Evolutionary conservation across 2,329 filamentous ascomycete species (phyloP).

Genomic region (Aureobasidium subglaciale): DNA sequence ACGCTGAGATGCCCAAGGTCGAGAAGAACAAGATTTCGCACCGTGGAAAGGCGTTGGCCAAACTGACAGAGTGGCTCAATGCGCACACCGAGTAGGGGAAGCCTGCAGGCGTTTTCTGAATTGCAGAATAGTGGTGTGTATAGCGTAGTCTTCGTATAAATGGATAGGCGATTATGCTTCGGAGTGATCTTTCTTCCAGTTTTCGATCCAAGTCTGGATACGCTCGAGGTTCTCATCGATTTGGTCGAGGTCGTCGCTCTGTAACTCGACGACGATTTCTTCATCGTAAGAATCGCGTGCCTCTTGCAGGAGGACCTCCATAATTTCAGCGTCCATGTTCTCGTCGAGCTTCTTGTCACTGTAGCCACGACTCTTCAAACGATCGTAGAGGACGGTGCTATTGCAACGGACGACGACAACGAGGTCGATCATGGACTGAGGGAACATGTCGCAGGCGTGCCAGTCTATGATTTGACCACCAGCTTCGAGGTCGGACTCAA

Average conservation of each 20-base stretch:
- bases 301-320: constrained; percentile 88
- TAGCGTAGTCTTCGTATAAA: not conserved
- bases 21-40: constrained; percentile 93
- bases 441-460: constrained; percentile 96
- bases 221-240: constrained; percentile 84
- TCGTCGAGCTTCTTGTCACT: constrained; percentile 83
- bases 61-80: constrained; percentile 69
- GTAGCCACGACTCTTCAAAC: constrained; percentile 71
- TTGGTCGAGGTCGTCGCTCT: constrained; percentile 73
- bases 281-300: constrained; percentile 79
- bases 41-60: constrained; percentile 76
- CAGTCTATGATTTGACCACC: constrained; percentile 93
- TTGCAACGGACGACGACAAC: constrained; percentile 85
- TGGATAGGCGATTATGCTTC: constrained; percentile 7
- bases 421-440: constrained; percentile 86
- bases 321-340: constrained; percentile 95
- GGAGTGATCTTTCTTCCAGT: constrained; percentile 68
- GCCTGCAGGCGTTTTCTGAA: not conserved
- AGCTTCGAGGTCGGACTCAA: constrained; percentile 70
- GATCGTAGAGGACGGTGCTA: constrained; percentile 74
- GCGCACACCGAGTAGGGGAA: constrained; percentile 17
- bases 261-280: constrained; percentile 82
- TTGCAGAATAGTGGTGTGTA: not conserved
- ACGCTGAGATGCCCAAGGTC: constrained; percentile 87
- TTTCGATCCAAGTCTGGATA: constrained; percentile 71